Evolutionary conservation across 2,329 filamentous ascomycete species (phyloP), one percentile per base, ranked within the genome.

Genomic region (Malbranchea zuffiana): DNA sequence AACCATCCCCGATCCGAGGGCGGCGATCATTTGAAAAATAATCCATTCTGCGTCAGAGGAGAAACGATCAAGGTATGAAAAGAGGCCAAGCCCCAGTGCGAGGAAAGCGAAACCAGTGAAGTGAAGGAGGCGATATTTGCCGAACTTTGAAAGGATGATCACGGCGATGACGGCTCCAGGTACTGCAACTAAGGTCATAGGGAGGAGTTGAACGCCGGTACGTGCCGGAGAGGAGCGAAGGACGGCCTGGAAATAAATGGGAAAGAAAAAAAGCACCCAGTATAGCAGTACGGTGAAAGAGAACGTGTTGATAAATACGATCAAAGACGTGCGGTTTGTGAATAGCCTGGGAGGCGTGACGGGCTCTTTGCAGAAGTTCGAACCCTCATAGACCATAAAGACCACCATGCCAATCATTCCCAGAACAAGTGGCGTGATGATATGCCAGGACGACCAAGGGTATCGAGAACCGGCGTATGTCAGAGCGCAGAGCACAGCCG

Each of bases 341-440:
- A 72, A 68, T 18, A 72, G 53, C 13, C 52, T 48, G 1, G 53
- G 51, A 2, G 65, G 65, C 44, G 71, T 62, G n/a, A 62, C 57
- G 0, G 56, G 51, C 32, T 61, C 50, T 10, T 19, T 10, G 21
- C 30, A 34, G 6, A 12, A 33, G 16, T 13, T 24, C 11, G 20
- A 26, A 15, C 12, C 19, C 31, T 39, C 36, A 32, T 18, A 39
- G 19, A 23, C 15, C 3, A 27, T 32, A n/a, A 34, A 33, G 12
- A 33, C 5, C 4, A 26, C 28, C 37, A 17, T 20, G 15, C 32
- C 32, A 16, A 35, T 13, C 2, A 16, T 17, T 45, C 70, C 37
- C 80, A 67, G 8, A 69, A 68, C 19, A 81, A 39, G 16, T 74
- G 52, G 18, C 84, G 87, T 84, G 32, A 88, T 63, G 44, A 92